Evolutionary conservation across 139 green algal genomes (phyloP), one percentile per base, ranked within the genome.

Genomic region (Klebsormidium nitens): DNA sequence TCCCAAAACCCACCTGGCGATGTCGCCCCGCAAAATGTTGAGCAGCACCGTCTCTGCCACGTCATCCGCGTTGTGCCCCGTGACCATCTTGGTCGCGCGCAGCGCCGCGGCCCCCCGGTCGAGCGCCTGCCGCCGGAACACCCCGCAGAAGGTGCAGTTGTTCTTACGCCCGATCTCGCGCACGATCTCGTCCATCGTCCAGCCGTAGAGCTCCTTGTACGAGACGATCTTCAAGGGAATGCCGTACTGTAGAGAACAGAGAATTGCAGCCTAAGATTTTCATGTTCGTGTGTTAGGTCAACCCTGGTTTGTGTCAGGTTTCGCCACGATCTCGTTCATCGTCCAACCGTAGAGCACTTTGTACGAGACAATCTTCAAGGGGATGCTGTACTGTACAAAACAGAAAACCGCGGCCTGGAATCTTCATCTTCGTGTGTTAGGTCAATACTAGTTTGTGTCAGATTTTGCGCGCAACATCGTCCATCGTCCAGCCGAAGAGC

Each of bases 101-200:
- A 88, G 36, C 5, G 95, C 38, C 11, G 72, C 59, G 0, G 91
- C 93, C 0, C 92, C 92, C 3, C 92, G 64, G 72, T 97, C 93
- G 32, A 97, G 83, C 0, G 92, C 92, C 80, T 96, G 80, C 2
- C 91, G 74, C 19, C 92, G 73, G 62, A 98, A 97, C 1, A 98
- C 93, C 0, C 93, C 93, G 68, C 93, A 98, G 72, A 97, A 98
- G 19, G 93, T 98, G 87, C 93, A 98, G 84, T 98, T 98, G 86
- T 88, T 95, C 39, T 86, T 88, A 3, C 69, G 91, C 35, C 93
- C 93, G 17, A 98, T 90, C 72, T 87, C 65, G 0, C 56, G 29
- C 32, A 98, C 93, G n/a, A 98, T 98, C 52, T 96, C 87, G 61
- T 98, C 93, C 93, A 98, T 98, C 17, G 87, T 95, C 93, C 93